Evolutionary conservation across 192 early-diverging fungal genomes (phyloP), one percentile per base, ranked within the genome.

Genomic region (Umbelopsis ramanniana): DNA sequence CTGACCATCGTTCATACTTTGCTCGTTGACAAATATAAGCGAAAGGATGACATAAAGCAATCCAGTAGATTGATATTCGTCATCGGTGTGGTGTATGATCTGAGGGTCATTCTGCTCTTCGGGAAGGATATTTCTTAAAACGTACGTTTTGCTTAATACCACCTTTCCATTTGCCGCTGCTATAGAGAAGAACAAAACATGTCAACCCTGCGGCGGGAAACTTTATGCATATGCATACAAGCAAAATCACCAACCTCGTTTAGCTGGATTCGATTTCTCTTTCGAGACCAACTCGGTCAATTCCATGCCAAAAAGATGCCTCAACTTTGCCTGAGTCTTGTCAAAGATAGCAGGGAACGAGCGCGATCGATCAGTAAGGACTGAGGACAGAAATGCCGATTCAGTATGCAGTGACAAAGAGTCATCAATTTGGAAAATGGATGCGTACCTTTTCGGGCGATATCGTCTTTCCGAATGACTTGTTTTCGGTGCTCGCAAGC

Each of bases 291-390:
- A 72, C 60, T 89, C 87, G 8, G 71, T 82, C 74, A 92, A 23
- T 37, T 87, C 86, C 83, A 92, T 85, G 9, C 91, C 91, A 83
- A 91, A 90, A 14, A 86, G 73, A 21, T 77, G 71, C 26, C 79
- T 75, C 11, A 92, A 67, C 23, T 75, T 69, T 21, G 79, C 66
- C 47, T 86, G 85, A 11, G 90, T 88, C 22, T 74, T 72, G 10
- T 76, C 66, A 46, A 90, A 83, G 3, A 89, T 78, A 1, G n/a
- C n/a, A n/a, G 78, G 70, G 50, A 79, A 89, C 19, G 77, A 43
- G 26, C 76, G 77, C 9, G 79, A 53, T 26, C 83, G 79, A 26
- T 84, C 79, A 29, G 76, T 73, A 46, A 92, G 63, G 2, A 90
- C 90, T 91, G 38, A 24, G 14, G 12, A 33, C 17, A 74, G 57